Evolutionary conservation across 306 rosid species (phyloP).

Genomic region (Quercus parvula): DNA sequence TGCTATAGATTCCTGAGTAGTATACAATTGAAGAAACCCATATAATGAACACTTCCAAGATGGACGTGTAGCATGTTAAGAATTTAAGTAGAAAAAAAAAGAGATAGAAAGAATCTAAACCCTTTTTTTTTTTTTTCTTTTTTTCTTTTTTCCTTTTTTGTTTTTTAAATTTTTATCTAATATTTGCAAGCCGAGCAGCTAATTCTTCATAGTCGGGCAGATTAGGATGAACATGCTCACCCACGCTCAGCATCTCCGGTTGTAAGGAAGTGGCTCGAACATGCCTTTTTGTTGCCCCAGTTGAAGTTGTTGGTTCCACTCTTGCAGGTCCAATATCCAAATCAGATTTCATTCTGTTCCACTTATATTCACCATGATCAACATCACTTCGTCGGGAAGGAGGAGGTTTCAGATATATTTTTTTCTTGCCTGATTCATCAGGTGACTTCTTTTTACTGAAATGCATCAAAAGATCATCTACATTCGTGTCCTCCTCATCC

Average conservation of each 20-base stretch:
- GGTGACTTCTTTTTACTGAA: slow-evolving; percentile 33
- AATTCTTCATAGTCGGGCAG: slow-evolving; percentile 78
- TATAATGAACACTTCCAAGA: background rate
- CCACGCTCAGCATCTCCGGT: slow-evolving; percentile 28
- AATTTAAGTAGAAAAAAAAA: background rate
- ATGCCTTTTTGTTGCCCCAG: slow-evolving; percentile 20
- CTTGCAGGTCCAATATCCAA: slow-evolving; percentile 6
- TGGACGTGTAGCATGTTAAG: background rate
- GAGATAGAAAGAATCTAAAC: background rate
- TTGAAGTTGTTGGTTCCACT: slow-evolving; percentile 22
- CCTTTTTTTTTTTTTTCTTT: too few relatives aligned
- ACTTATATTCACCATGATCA: slow-evolving; percentile 3
- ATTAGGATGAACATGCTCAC: slow-evolving; percentile 50
- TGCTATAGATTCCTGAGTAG: background rate
- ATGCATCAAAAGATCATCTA: slow-evolving; percentile 37
- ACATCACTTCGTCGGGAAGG: slow-evolving; percentile 6
- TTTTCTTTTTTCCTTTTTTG: too few relatives aligned
- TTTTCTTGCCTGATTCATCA: slow-evolving; percentile 16
- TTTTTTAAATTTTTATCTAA: slow-evolving; percentile 3
- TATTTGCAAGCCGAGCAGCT: slow-evolving; percentile 49
- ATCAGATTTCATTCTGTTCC: slow-evolving; percentile 14
- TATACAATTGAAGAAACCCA: background rate
- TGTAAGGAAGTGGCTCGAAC: slow-evolving; percentile 24
- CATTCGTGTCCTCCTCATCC: slow-evolving; percentile 26
- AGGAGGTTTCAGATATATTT: slow-evolving; percentile 1